Percentiles rank a stretch among this genome's conserved stretches.
Conservation (phyloP, 768 basidiomycete species). For the Rhodotorula toruloides region DNA sequence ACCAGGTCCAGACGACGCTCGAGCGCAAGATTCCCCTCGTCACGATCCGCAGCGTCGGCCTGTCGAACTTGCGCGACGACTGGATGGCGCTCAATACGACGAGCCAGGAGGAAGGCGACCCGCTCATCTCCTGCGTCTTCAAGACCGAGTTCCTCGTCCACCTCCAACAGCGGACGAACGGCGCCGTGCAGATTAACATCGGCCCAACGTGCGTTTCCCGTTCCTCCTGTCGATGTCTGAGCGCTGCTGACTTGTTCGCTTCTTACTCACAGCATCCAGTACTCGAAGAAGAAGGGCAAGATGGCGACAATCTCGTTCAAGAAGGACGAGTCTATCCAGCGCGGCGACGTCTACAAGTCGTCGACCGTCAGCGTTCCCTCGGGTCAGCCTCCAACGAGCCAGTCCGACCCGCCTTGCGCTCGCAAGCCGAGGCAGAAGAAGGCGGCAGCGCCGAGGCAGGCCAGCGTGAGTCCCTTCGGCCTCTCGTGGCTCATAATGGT, state of each 20-base stretch:
- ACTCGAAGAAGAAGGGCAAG: conserved; percentile 97
- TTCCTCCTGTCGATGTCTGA: conserved; percentile 13
- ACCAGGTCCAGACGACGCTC: conserved; percentile 55
- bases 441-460: conserved; percentile 20
- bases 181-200: conserved; percentile 65
- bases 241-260: background rate
- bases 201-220: conserved; percentile 63
- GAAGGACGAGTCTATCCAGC: conserved; percentile 77
- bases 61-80: conserved; percentile 88
- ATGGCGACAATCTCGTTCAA: conserved; percentile 74
- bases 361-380: conserved; percentile 80
- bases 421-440: conserved; percentile 58
- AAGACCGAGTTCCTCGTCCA: conserved; percentile 89
- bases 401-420: conserved; percentile 76
- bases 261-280: conserved; percentile 60
- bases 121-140: conserved; percentile 81
- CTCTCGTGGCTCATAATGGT: background rate
- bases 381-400: conserved; percentile 76
- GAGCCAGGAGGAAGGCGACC: conserved; percentile 86
- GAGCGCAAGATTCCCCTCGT: conserved; percentile 86
- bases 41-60: conserved; percentile 75
- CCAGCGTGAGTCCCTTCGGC: conserved; percentile 6
- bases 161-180: conserved; percentile 73
- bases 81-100: conserved; percentile 81
- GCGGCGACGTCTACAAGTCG: conserved; percentile 86